These are phyloP conservation scores for Zygosaccharomyces pseudobailii DNA, from an alignment of 1,139 yeast genomes.

Conservation along the genomic window DNA sequence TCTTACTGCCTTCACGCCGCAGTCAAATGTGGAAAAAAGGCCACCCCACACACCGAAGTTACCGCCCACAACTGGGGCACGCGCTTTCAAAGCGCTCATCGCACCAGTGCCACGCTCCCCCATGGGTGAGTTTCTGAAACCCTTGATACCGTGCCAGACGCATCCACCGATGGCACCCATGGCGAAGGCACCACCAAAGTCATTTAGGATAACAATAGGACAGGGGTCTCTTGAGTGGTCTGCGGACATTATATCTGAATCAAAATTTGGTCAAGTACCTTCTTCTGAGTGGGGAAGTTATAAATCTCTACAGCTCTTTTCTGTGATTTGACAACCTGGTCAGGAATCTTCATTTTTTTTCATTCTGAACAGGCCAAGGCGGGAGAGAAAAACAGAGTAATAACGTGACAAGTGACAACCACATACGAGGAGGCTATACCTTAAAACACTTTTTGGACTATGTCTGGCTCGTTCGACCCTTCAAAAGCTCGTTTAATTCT, in stretches of 20 bases:
- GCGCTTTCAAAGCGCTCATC: conserved; percentile 81
- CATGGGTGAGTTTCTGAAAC: conserved; percentile 94
- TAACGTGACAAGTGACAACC: no score
- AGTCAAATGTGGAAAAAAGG: conserved; percentile 88
- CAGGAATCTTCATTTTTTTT: not conserved
- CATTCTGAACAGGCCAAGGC: not conserved
- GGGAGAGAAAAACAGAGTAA: no score
- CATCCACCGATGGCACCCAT: conserved; percentile 99
- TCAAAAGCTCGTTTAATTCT: no score
- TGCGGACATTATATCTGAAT: conserved; percentile 55
- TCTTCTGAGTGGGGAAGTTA: not conserved
- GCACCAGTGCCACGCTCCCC: conserved; percentile 95
- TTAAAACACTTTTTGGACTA: no score
- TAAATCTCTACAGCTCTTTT: not conserved
- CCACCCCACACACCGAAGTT: conserved; percentile 99
- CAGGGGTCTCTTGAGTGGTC: conserved; percentile 99
- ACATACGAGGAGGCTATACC: no score
- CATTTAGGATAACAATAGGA: conserved; percentile 91
- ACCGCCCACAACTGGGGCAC: conserved; percentile 99
- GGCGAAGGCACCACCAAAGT: conserved; percentile 97
- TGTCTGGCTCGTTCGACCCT: no score
- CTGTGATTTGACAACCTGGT: no score
- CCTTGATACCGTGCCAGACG: conserved; percentile 98
- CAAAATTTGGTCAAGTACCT: not conserved
- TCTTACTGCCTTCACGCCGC: conserved; percentile 91